Evolutionary conservation across 1,139 yeast species (phyloP).

Genomic region (Zygosaccharomyces pseudobailii): DNA sequence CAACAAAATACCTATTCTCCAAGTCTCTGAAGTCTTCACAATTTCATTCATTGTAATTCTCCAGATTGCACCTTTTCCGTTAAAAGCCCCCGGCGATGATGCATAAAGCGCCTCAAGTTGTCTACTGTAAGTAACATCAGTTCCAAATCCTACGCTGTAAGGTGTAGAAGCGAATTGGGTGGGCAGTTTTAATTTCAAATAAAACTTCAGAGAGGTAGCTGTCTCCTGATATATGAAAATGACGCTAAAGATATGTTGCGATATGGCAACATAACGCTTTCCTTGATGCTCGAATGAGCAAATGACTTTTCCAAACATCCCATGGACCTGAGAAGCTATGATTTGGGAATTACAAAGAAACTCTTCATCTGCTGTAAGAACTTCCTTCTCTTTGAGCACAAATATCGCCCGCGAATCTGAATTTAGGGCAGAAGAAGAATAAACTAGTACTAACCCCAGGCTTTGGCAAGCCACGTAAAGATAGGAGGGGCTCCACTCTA

Average conservation of each 20-base stretch:
- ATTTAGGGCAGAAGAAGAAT: conserved; percentile 11
- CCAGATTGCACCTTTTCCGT: conserved; percentile 45
- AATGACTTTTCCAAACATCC: conserved; percentile 21
- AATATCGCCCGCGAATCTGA: conserved; percentile 15
- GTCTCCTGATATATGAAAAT: conserved; percentile 36
- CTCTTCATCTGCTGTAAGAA: conserved; percentile 9
- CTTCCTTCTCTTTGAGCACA: conserved; percentile 14
- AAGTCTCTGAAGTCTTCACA: conserved; percentile 9
- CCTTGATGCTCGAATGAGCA: conserved; percentile 10
- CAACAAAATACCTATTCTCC: conserved; percentile 10
- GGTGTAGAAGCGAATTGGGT: conserved; percentile 16
- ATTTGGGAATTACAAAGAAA: conserved; percentile 8
- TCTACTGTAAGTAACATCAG: conserved; percentile 21
- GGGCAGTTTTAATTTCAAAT: conserved; percentile 17
- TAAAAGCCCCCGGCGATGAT: conserved; percentile 40
- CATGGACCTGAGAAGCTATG: conserved; percentile 18
- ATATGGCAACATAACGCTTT: conserved; percentile 16
- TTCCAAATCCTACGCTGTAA: conserved; percentile 36
- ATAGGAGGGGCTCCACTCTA: conserved; percentile 25
- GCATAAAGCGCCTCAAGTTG: conserved; percentile 28
- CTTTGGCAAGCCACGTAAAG: conserved; percentile 35
- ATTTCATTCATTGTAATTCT: conserved; percentile 29
- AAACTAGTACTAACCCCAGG: conserved; percentile 35
- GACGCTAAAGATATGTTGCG: conserved; percentile 21
- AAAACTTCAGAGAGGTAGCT: conserved; percentile 11